phyloP scores from a whole-genome alignment of 169 alveolate genomes.

The Perkinsus olseni region DNA sequence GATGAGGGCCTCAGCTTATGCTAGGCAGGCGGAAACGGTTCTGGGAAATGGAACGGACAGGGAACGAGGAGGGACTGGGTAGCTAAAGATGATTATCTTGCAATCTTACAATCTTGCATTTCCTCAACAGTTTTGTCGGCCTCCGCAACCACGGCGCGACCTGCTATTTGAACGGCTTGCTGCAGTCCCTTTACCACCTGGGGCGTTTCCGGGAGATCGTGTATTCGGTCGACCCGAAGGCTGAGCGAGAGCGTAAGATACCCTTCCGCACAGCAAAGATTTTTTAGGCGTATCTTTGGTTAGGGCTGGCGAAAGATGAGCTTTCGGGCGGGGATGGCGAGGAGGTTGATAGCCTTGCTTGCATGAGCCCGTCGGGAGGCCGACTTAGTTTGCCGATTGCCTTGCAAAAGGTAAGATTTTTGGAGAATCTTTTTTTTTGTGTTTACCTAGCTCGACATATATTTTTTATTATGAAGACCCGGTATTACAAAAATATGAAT shows the following conservation, averaged over 20 bases:
- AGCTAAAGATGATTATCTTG: not conserved
- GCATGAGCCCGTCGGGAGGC: not conserved
- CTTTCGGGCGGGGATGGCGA: not conserved
- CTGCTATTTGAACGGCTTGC: constrained; percentile 97
- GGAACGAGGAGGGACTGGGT: not conserved
- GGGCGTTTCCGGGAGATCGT: constrained; percentile 90
- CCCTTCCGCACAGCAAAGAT: not conserved
- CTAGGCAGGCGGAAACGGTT: not conserved
- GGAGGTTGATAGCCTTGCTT: not conserved
- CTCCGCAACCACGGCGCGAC: constrained; percentile 92
- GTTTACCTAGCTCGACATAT: no score
- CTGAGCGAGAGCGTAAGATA: not conserved
- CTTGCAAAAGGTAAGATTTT: not conserved
- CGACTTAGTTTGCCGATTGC: not conserved
- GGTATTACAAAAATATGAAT: no score
- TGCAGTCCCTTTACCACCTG: constrained; percentile 91
- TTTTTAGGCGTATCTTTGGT: not conserved
- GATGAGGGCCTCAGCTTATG: not conserved
- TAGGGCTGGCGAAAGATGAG: not conserved
- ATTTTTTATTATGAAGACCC: no score
- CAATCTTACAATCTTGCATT: no score
- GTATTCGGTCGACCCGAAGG: constrained; percentile 39
- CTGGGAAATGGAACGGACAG: not conserved
- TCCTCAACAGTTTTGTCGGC: constrained; percentile 92
- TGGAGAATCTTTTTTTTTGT: not conserved